Percentiles rank a stretch among this genome's conserved stretches.
phyloP scores from a whole-genome alignment of 192 early-diverging fungal species.

The Endogone sp. region DNA sequence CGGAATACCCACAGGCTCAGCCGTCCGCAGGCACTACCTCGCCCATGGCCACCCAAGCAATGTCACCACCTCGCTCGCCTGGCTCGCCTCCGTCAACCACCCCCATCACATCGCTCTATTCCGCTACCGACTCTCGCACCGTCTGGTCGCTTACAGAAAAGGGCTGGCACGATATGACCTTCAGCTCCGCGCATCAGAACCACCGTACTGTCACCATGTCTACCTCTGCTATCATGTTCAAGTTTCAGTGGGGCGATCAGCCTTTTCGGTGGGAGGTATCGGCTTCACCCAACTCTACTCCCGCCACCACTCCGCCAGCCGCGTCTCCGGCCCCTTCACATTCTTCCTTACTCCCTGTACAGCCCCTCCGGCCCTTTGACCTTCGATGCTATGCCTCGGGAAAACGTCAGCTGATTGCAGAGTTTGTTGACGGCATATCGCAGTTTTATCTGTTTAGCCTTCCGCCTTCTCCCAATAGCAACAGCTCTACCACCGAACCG shows the following conservation, averaged over 20 bases:
- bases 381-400: conserved; percentile 7
- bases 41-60: neutral
- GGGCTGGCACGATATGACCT: conserved; percentile 13
- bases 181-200: conserved; percentile 6
- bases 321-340: neutral
- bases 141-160: conserved; percentile 14
- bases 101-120: conserved; percentile 6
- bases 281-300: neutral
- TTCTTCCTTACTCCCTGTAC: neutral
- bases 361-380: conserved; percentile 1
- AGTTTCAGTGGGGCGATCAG: conserved; percentile 17
- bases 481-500: neutral
- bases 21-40: neutral
- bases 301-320: neutral
- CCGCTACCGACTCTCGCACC: neutral
- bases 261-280: conserved; percentile 13
- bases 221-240: conserved; percentile 10
- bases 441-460: conserved; percentile 4
- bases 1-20: neutral
- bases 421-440: conserved; percentile 6
- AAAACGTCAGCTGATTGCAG: conserved; percentile 2
- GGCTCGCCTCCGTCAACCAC: neutral
- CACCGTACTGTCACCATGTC: conserved; percentile 14
- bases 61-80: neutral
- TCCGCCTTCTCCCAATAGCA: neutral